A percentile compares a stretch with the other conserved stretches of the same genome.
These are phyloP conservation scores for Vitis hybrid DNA, from an alignment of 177 flowering plant species.

Conservation along the genomic window DNA sequence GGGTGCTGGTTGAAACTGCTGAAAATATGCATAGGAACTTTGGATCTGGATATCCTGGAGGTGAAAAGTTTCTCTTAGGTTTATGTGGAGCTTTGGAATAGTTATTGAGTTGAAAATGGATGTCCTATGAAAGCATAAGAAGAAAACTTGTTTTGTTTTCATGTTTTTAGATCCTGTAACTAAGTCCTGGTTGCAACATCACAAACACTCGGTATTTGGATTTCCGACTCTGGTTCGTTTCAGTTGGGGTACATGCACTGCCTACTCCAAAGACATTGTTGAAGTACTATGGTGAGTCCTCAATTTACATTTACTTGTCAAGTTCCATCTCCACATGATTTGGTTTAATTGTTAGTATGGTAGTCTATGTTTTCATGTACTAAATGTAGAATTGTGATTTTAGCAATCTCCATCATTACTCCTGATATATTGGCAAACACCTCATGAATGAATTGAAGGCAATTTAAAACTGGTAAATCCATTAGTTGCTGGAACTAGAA, in stretches of 20 bases:
- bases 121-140: not conserved
- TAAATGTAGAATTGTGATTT: no score
- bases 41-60: slow-evolving; percentile 98
- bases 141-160: not conserved
- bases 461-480: no score
- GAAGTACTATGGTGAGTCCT: slow-evolving; percentile 78
- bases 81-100: no score
- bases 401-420: no score
- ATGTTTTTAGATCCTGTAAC: slow-evolving; percentile 72
- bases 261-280: slow-evolving; percentile 59
- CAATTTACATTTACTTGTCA: not conserved
- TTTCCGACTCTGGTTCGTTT: slow-evolving; percentile 91
- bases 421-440: no score
- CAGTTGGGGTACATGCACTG: slow-evolving; percentile 95
- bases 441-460: no score
- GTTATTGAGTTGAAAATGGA: not conserved
- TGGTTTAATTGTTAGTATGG: no score
- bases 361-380: no score
- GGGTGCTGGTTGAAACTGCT: slow-evolving; percentile 82
- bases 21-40: slow-evolving; percentile 70
- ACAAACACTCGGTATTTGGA: slow-evolving; percentile 82
- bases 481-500: no score
- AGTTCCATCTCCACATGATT: no score
- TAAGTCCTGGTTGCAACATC: slow-evolving; percentile 81
- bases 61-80: slow-evolving; percentile 26